These are phyloP conservation scores for Sporisorium graminicola DNA, from an alignment of 1,284 basidiomycete species.

Conservation along the genomic window DNA sequence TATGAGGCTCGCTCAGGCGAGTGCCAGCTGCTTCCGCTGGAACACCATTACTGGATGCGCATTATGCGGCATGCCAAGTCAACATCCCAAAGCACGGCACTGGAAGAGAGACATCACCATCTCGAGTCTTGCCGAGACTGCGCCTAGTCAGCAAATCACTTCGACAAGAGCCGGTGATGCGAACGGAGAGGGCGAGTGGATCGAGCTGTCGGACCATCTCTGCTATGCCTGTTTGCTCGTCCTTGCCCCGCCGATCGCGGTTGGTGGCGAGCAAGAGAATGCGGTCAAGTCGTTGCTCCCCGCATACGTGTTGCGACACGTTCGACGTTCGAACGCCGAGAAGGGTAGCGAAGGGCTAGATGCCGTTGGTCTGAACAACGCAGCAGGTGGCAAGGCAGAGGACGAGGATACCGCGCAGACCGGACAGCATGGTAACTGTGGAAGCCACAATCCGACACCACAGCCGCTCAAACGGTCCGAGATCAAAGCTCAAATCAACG, in stretches of 20 bases:
- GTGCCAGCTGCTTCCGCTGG: constrained; percentile 34
- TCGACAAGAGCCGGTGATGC: background rate
- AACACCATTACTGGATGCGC: constrained; percentile 46
- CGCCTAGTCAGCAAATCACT: background rate
- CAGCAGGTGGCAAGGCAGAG: background rate
- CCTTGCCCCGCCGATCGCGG: constrained; percentile 8
- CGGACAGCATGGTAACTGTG: constrained; percentile 4
- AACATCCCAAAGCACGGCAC: constrained; percentile 40
- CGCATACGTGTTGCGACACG: constrained; percentile 14
- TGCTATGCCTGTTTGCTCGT: constrained; percentile 41
- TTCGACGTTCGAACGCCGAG: background rate
- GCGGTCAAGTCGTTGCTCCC: constrained; percentile 17
- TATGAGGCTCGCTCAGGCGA: constrained; percentile 47
- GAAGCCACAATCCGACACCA: constrained; percentile 5
- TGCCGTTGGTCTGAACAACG: background rate
- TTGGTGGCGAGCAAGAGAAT: background rate
- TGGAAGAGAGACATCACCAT: constrained; percentile 64
- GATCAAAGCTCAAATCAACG: constrained; percentile 43
- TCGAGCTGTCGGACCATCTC: constrained; percentile 32
- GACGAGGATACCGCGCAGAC: background rate
- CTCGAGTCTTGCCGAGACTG: constrained; percentile 27
- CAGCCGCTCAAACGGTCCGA: constrained; percentile 35
- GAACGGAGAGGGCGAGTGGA: background rate
- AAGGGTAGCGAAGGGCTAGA: background rate
- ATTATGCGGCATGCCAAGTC: constrained; percentile 58